Evolutionary conservation across 352 stramenopile species (phyloP).

Genomic region (Phytophthora pini): DNA sequence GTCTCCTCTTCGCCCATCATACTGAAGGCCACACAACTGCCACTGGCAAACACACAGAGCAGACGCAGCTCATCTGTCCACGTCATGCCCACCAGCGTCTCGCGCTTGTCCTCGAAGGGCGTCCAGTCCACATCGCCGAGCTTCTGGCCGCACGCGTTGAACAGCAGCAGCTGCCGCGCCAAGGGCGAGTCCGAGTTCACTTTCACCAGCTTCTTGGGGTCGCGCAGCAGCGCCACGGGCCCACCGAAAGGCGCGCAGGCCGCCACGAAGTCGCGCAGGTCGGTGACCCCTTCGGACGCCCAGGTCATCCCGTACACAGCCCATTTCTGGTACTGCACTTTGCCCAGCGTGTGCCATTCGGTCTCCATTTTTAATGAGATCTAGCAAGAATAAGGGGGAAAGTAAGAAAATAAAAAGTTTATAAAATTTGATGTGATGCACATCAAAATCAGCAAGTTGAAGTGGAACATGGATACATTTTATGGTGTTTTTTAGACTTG

Average conservation of each 20-base stretch:
- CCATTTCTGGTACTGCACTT: constrained; percentile 91
- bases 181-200: constrained; percentile 59
- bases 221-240: constrained; percentile 72
- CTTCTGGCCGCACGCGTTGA: constrained; percentile 76
- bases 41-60: constrained; percentile 81
- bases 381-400: not conserved
- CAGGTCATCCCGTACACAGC: constrained; percentile 72
- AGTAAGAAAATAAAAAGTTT: not conserved
- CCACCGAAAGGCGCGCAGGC: constrained; percentile 72
- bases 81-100: constrained; percentile 72
- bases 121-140: constrained; percentile 69
- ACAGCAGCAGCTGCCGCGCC: constrained; percentile 68
- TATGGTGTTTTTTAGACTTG: constrained; percentile 27
- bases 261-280: constrained; percentile 74
- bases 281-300: constrained; percentile 53
- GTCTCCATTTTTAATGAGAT: constrained; percentile 55
- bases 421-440: constrained; percentile 2
- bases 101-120: constrained; percentile 73
- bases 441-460: constrained; percentile 1
- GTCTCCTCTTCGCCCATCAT: constrained; percentile 79
- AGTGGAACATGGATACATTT: constrained; percentile 4
- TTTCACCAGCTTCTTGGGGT: constrained; percentile 80
- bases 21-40: constrained; percentile 72
- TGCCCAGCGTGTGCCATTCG: constrained; percentile 86
- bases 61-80: constrained; percentile 88